Percentiles rank a stretch among this genome's conserved stretches.
These are phyloP conservation scores for Globisporangium spiculum DNA, from an alignment of 352 stramenopile species.

Conservation along the genomic window DNA sequence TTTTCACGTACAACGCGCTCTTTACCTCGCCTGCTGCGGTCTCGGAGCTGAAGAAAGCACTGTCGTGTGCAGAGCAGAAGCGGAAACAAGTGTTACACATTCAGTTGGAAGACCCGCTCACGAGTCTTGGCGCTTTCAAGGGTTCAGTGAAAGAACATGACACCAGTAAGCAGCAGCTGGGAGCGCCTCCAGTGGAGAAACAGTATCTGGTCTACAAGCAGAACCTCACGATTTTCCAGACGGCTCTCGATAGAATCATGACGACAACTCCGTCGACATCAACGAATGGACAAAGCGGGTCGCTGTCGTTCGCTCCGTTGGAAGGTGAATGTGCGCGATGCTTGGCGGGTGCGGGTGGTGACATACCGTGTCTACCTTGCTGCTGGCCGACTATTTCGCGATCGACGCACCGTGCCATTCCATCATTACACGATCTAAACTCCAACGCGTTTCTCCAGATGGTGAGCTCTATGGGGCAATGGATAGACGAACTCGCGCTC, in stretches of 20 bases:
- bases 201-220: constrained; percentile 24
- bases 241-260: background rate
- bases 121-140: constrained; percentile 27
- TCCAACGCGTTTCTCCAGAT: background rate
- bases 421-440: too few species aligned
- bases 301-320: background rate
- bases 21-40: constrained; percentile 27
- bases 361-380: constrained; percentile 27
- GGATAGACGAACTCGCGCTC: constrained; percentile 25
- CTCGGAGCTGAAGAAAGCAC: constrained; percentile 20
- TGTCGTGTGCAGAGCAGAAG: constrained; percentile 11
- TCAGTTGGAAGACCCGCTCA: constrained; percentile 24
- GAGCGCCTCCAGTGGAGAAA: constrained; percentile 19
- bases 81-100: constrained; percentile 29
- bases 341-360: background rate
- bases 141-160: background rate
- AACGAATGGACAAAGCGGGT: background rate
- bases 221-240: constrained; percentile 16
- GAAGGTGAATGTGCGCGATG: background rate
- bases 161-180: background rate
- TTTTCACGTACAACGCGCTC: constrained; percentile 32
- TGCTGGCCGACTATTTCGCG: constrained; percentile 20
- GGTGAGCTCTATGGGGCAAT: constrained; percentile 16
- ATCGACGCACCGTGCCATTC: constrained; percentile 1
- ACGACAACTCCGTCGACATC: background rate